Conservation (phyloP, 2,329 filamentous ascomycete species). For the Rhinocladiella similis region DNA sequence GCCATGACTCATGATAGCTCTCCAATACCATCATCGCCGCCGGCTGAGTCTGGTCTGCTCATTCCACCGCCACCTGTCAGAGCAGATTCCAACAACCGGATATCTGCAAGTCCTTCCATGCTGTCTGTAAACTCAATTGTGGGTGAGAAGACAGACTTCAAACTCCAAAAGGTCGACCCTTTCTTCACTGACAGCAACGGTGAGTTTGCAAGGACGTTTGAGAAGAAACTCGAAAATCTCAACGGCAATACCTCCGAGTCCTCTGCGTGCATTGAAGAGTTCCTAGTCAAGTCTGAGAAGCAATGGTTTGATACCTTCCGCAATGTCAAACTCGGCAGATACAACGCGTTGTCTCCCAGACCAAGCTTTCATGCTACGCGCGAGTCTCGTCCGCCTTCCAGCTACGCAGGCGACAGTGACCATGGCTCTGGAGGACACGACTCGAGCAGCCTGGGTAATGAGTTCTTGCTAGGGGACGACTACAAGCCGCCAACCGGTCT, state of each 20-base stretch:
- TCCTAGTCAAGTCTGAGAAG: slow-evolving; percentile 65
- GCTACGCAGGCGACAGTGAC: slow-evolving; percentile 42
- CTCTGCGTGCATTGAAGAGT: slow-evolving; percentile 65
- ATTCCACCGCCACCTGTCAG: slow-evolving; percentile 18
- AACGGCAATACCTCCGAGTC: slow-evolving; percentile 59
- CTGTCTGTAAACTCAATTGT: slow-evolving; percentile 60
- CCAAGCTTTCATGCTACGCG: slow-evolving; percentile 36
- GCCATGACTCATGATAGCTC: slow-evolving; percentile 16
- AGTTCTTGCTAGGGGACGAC: slow-evolving; percentile 58
- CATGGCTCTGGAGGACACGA: slow-evolving; percentile 27
- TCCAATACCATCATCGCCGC: slow-evolving; percentile 34
- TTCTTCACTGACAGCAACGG: slow-evolving; percentile 67
- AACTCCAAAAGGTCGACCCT: slow-evolving; percentile 66
- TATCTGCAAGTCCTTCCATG: slow-evolving; percentile 38
- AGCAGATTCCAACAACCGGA: slow-evolving; percentile 9
- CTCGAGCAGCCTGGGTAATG: slow-evolving; percentile 40
- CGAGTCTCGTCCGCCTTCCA: slow-evolving; percentile 33
- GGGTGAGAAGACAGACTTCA: slow-evolving; percentile 61
- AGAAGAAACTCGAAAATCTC: slow-evolving; percentile 57
- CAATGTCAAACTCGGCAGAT: slow-evolving; percentile 58
- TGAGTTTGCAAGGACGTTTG: slow-evolving; percentile 60
- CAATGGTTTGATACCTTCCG: slow-evolving; percentile 64
- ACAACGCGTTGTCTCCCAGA: slow-evolving; percentile 40
- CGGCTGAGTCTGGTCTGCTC: slow-evolving; percentile 36
- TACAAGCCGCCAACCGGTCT: slow-evolving; percentile 59